Evolutionary conservation across 306 rosid species (phyloP).

Genomic region (Erythrophleum fordii): DNA sequence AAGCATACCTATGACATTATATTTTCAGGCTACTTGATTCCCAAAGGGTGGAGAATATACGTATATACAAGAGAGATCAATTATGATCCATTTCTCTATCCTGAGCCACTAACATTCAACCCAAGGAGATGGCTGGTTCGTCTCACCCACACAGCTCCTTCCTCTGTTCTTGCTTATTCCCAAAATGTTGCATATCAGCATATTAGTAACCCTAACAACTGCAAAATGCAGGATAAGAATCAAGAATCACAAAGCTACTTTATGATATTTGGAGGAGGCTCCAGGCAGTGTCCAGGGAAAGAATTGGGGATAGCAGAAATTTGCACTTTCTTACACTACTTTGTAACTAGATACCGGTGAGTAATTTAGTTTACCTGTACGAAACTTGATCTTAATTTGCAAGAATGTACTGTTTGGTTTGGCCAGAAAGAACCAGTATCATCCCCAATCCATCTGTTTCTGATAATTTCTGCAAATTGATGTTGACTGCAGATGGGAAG

Average conservation of each 20-base stretch:
- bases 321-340: slow-evolving; percentile 87
- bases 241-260: slow-evolving; percentile 63
- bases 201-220: slow-evolving; percentile 28
- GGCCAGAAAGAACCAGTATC: neutral
- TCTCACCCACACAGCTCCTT: slow-evolving; percentile 8
- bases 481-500: slow-evolving; percentile 82
- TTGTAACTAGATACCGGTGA: slow-evolving; percentile 95
- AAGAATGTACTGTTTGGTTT: neutral
- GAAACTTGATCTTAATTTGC: neutral
- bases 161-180: neutral
- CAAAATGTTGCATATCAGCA: neutral
- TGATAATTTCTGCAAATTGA: neutral
- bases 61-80: slow-evolving; percentile 92
- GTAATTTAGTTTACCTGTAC: neutral
- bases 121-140: slow-evolving; percentile 99
- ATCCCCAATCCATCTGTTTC: neutral
- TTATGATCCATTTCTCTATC: slow-evolving; percentile 73
- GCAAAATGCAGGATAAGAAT: slow-evolving; percentile 65
- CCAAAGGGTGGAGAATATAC: slow-evolving; percentile 96
- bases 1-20: neutral
- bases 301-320: slow-evolving; percentile 94
- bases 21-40: slow-evolving; percentile 81
- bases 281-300: slow-evolving; percentile 91
- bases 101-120: slow-evolving; percentile 84
- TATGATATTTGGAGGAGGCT: slow-evolving; percentile 94